Percentiles rank a stretch among this genome's conserved stretches.
Evolutionary conservation across 2,329 filamentous ascomycete species (phyloP).

Genomic region (Aspergillus sp.): DNA sequence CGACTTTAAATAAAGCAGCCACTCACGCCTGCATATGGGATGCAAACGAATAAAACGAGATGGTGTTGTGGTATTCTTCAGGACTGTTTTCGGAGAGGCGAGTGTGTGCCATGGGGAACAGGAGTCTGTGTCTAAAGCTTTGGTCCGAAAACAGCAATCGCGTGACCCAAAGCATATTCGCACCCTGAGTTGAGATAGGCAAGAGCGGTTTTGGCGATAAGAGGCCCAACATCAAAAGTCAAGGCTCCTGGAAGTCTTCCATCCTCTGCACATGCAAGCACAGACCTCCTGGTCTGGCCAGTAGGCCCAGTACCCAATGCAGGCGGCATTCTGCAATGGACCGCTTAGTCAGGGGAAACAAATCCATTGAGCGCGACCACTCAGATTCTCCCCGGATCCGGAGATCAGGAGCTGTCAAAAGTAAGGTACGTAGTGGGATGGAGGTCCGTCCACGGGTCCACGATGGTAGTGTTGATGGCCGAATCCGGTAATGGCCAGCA

Average conservation of each 20-base stretch:
- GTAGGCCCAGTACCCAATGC: not conserved
- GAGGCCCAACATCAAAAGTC: not conserved
- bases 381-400: not conserved
- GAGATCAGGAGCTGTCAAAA: not conserved
- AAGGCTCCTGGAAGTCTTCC: not conserved
- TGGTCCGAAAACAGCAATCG: not conserved
- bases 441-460: no score
- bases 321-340: not conserved
- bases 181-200: not conserved
- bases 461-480: not conserved
- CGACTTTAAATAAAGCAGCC: conserved; percentile 31
- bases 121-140: not conserved
- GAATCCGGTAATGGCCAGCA: not conserved
- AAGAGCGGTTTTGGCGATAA: not conserved
- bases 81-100: conserved; percentile 9
- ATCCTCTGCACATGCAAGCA: not conserved
- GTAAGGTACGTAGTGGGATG: not conserved
- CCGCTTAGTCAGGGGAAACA: not conserved
- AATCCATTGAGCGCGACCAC: not conserved
- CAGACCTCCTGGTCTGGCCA: not conserved
- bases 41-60: not conserved
- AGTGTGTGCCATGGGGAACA: conserved; percentile 1
- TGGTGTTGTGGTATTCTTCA: not conserved
- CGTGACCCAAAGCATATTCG: not conserved
- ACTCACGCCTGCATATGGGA: conserved; percentile 19